Evolutionary conservation across 768 basidiomycete species (phyloP).

Genomic region (Strobilomyces echinocephalus): DNA sequence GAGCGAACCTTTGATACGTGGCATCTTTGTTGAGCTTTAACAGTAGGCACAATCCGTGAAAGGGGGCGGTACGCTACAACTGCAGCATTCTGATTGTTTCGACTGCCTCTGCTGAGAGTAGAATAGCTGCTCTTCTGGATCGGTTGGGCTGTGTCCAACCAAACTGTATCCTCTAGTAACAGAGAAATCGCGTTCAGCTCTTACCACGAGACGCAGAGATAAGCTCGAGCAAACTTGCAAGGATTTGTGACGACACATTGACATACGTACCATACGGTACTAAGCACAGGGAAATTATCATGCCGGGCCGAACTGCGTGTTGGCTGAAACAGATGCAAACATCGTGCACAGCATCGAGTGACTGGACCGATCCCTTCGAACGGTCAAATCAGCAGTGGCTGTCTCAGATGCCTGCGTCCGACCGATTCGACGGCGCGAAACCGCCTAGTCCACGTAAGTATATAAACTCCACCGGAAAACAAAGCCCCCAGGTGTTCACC

Average conservation of each 20-base stretch:
- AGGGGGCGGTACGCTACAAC: neutral
- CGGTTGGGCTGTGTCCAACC: slow-evolving; percentile 4
- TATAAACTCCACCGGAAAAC: neutral
- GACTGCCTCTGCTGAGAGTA: slow-evolving; percentile 4
- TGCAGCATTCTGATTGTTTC: slow-evolving; percentile 1
- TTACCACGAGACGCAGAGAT: slow-evolving; percentile 18
- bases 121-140: slow-evolving; percentile 8
- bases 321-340: too few species aligned
- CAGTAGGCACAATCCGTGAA: slow-evolving; percentile 13
- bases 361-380: too few species aligned
- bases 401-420: slow-evolving; percentile 9
- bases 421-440: neutral
- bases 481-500: neutral
- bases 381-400: neutral
- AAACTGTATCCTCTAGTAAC: neutral
- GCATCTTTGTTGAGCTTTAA: neutral
- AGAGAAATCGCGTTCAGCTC: neutral
- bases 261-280: slow-evolving; percentile 13
- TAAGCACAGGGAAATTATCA: slow-evolving; percentile 7
- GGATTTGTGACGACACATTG: neutral
- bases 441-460: slow-evolving; percentile 28
- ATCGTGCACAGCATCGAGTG: too few species aligned
- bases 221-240: slow-evolving; percentile 13
- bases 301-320: too few species aligned
- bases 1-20: slow-evolving; percentile 10